Evolutionary conservation across 1,284 basidiomycete species (phyloP), one percentile per base, ranked within the genome.

Genomic region (Fomitopsis schrenkii): DNA sequence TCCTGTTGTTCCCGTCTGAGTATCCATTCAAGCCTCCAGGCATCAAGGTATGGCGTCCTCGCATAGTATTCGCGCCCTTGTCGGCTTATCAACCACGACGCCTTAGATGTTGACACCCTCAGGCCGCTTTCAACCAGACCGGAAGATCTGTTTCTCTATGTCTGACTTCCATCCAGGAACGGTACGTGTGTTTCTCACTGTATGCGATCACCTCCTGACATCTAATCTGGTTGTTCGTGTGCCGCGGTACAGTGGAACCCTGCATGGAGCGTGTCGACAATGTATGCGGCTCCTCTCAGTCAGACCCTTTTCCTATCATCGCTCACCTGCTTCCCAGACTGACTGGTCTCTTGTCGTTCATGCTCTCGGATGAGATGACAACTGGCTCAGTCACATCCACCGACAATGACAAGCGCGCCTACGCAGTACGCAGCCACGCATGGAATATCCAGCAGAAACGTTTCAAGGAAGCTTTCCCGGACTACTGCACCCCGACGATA

Each of bases 141-240:
- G 89, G 77, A 96, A 95, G 83, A 98, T 98, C 66, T 97, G 94
- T 73, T 95, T 95, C 77, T 95, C 93, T 42, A 96, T 96, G 94
- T 95, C 94, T 3, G 93, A 95, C 72, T 98, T 94, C 73, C 93
- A 95, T 70, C 93, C 94, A 1, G 92, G 92, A 65, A 86, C 90
- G 58, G 94, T 95, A 70, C 76, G 92, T 84, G 8, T 12, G 8
- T 12, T 5, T 38, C 62, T 19, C 40, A 40, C 38, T 60, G 52
- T 48, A 30, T 26, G 9, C 33, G 9, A 40, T 8, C 38, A 12
- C 10, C 38, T 41, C 41, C 54, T 28, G 42, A 57, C 46, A 56
- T 1, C 7, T 36, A 45, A 30, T 41, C 17, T 22, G 57, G 63
- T 65, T 38, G 45, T 48, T 52, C 22, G 61, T 40, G 57, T 59